Conservation (phyloP, 805 yeast genomes). For the Saccharomycodes ludwigii region DNA sequence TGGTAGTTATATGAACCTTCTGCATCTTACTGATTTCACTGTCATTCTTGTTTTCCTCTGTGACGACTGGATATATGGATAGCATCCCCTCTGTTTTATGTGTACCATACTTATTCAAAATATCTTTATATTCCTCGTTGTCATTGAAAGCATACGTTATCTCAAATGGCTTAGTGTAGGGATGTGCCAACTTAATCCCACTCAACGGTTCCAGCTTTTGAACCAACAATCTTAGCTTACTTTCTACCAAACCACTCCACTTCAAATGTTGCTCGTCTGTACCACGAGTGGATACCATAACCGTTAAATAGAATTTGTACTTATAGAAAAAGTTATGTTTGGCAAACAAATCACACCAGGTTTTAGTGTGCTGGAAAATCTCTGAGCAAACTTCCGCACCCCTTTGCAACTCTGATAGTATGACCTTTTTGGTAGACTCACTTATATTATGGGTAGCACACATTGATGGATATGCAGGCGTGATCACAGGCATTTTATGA, state of each 20-base stretch:
- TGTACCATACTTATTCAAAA: constrained; percentile 54
- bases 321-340: constrained; percentile 73
- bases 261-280: constrained; percentile 71
- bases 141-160: constrained; percentile 34
- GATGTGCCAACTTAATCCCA: constrained; percentile 79
- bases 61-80: constrained; percentile 22
- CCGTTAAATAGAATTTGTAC: constrained; percentile 78
- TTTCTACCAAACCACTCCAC: constrained; percentile 91
- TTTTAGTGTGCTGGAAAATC: constrained; percentile 46
- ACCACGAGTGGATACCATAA: constrained; percentile 66
- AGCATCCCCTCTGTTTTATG: constrained; percentile 38
- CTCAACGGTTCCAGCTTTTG: constrained; percentile 68
- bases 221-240: constrained; percentile 70
- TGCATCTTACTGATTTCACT: constrained; percentile 14
- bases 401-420: constrained; percentile 65
- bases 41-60: constrained; percentile 15
- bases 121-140: constrained; percentile 43
- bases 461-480: constrained; percentile 93
- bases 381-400: constrained; percentile 63
- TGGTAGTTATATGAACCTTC: constrained; percentile 51
- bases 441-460: constrained; percentile 97
- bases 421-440: constrained; percentile 73
- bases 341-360: constrained; percentile 66
- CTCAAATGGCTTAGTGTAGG: constrained; percentile 69
- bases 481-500: constrained; percentile 94